These are phyloP conservation scores for Hortaea werneckii DNA, from an alignment of 2,329 filamentous ascomycete genomes.

Conservation along the genomic window DNA sequence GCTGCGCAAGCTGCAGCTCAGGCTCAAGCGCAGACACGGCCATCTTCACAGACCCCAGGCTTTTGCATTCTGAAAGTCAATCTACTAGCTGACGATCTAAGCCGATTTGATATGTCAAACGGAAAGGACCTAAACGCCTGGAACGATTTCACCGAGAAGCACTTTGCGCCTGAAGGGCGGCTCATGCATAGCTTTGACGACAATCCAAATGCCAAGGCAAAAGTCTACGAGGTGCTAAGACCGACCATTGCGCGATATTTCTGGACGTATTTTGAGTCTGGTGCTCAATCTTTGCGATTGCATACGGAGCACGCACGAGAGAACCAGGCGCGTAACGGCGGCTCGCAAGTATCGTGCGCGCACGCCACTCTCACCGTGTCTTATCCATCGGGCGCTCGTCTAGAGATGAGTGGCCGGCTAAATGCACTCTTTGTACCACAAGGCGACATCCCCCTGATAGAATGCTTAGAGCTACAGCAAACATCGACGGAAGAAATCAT, in stretches of 20 bases:
- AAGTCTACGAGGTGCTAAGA: slow-evolving; percentile 77
- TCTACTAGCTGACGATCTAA: slow-evolving; percentile 47
- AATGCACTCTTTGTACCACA: slow-evolving; percentile 69
- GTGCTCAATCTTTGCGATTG: slow-evolving; percentile 76
- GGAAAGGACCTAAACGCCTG: slow-evolving; percentile 63
- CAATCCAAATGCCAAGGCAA: slow-evolving; percentile 36
- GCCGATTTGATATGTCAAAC: slow-evolving; percentile 45
- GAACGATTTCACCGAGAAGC: slow-evolving; percentile 67
- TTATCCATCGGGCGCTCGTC: slow-evolving; percentile 66
- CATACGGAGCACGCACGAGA: slow-evolving; percentile 62
- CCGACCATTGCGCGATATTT: slow-evolving; percentile 82
- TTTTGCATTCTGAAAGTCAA: slow-evolving; percentile 43
- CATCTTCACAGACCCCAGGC: slow-evolving; percentile 14
- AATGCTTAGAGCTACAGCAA: slow-evolving; percentile 73
- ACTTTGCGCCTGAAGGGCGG: slow-evolving; percentile 69
- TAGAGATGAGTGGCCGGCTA: slow-evolving; percentile 50
- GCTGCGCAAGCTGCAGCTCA: slow-evolving; percentile 25
- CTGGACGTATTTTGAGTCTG: slow-evolving; percentile 77
- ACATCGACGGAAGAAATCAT: slow-evolving; percentile 73
- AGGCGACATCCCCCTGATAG: slow-evolving; percentile 55
- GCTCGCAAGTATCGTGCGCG: slow-evolving; percentile 64
- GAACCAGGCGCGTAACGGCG: slow-evolving; percentile 36
- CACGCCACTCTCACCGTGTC: slow-evolving; percentile 79
- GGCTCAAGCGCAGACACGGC: slow-evolving; percentile 14
- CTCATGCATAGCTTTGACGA: slow-evolving; percentile 44